Percentiles rank a stretch among this genome's conserved stretches.
Evolutionary conservation across 2,329 filamentous ascomycete genomes (phyloP).

Genomic region (Dothidotthia symphoricarpi): DNA sequence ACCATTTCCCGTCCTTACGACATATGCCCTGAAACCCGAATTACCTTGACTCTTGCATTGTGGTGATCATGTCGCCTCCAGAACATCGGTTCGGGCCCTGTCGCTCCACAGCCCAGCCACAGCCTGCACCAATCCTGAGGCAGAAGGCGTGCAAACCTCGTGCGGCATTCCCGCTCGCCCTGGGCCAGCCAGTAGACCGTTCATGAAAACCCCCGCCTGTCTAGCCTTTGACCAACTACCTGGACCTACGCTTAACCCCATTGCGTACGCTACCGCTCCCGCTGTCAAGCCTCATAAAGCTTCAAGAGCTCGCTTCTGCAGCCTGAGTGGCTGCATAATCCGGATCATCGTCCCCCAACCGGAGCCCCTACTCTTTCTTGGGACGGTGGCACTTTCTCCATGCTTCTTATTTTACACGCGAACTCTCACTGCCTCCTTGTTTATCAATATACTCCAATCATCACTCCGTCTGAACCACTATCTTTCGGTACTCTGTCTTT

Average conservation of each 20-base stretch:
- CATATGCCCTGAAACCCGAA: constrained; percentile 2
- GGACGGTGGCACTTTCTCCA: constrained; percentile 24
- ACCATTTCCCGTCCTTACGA: constrained; percentile 2
- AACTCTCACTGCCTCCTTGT: constrained; percentile 27
- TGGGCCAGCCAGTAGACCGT: constrained; percentile 24
- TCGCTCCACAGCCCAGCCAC: constrained; percentile 34
- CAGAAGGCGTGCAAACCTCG: constrained; percentile 32
- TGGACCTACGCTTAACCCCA: constrained; percentile 27
- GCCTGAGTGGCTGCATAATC: constrained; percentile 37
- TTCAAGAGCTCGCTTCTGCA: constrained; percentile 26
- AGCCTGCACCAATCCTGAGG: constrained; percentile 38
- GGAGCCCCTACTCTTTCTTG: constrained; percentile 36
- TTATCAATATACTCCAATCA: constrained; percentile 34
- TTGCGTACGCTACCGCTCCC: constrained; percentile 15
- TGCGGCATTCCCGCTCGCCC: constrained; percentile 32
- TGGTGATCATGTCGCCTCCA: constrained; percentile 41
- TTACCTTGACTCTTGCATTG: constrained; percentile 11
- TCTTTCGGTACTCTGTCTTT: constrained; percentile 27
- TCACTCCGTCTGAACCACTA: constrained; percentile 22
- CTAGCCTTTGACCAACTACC: constrained; percentile 23
- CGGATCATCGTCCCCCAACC: constrained; percentile 36
- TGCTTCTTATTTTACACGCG: constrained; percentile 40
- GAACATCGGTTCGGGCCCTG: constrained; percentile 31
- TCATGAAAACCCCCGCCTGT: constrained; percentile 22
- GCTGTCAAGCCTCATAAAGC: constrained; percentile 36